These are phyloP conservation scores for Cercophora scortea DNA, from an alignment of 495 filamentous ascomycete species.

Conservation along the genomic window DNA sequence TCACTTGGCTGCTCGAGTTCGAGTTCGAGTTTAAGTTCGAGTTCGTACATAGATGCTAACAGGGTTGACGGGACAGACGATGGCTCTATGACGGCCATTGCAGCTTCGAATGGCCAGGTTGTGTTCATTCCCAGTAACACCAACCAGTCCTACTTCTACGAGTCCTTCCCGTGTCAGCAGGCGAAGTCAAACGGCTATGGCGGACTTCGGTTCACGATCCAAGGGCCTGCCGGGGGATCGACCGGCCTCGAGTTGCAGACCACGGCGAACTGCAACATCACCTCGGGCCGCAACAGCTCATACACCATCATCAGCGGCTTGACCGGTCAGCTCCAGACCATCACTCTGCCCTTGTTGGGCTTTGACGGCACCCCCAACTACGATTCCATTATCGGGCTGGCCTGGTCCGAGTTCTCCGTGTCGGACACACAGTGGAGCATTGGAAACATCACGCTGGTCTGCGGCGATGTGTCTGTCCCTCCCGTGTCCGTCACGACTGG, in stretches of 20 bases:
- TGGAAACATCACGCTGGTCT: slow-evolving; percentile 45
- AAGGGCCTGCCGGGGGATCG: slow-evolving; percentile 42
- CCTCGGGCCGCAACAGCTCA: slow-evolving; percentile 35
- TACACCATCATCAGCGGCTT: slow-evolving; percentile 38
- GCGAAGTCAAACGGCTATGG: slow-evolving; percentile 39
- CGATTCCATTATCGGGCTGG: slow-evolving; percentile 42
- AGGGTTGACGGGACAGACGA: slow-evolving; percentile 36
- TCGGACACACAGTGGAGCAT: slow-evolving; percentile 40
- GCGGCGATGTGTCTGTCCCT: slow-evolving; percentile 18
- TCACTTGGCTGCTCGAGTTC: neutral
- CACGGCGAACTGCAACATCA: slow-evolving; percentile 27
- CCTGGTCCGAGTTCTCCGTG: slow-evolving; percentile 43
- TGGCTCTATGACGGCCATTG: slow-evolving; percentile 44
- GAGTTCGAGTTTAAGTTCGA: too few relatives aligned
- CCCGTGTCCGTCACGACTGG: neutral
- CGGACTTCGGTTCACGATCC: slow-evolving; percentile 46
- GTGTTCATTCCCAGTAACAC: slow-evolving; percentile 42
- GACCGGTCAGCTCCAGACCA: slow-evolving; percentile 43
- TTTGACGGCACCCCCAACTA: slow-evolving; percentile 43
- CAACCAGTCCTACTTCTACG: slow-evolving; percentile 48
- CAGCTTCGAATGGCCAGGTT: slow-evolving; percentile 36
- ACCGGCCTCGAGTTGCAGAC: slow-evolving; percentile 51
- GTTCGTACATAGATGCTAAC: neutral
- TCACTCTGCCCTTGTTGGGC: slow-evolving; percentile 44
- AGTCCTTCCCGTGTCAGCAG: slow-evolving; percentile 44